These are phyloP conservation scores for Iris pallida DNA, from an alignment of 116 monocot species.

Conservation along the genomic window DNA sequence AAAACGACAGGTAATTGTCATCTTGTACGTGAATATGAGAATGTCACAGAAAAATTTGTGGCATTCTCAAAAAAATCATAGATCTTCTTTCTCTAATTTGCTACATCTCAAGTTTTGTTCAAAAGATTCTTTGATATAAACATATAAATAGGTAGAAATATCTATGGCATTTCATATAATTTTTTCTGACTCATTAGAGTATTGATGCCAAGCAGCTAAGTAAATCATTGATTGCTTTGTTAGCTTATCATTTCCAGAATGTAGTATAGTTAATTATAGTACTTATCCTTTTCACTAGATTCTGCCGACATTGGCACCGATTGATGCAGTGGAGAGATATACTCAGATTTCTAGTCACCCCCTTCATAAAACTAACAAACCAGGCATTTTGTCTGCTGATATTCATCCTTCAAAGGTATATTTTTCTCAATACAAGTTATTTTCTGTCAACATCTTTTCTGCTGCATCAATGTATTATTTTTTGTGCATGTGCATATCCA, in stretches of 20 bases:
- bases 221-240: background rate
- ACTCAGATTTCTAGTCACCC: conserved; percentile 98
- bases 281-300: conserved; percentile 36
- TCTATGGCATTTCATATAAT: background rate
- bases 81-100: background rate
- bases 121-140: background rate
- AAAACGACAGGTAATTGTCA: conserved; percentile 67
- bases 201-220: background rate
- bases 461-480: no score
- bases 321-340: conserved; percentile 73
- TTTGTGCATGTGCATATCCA: no score
- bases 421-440: background rate
- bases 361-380: conserved; percentile 94
- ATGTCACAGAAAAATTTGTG: background rate
- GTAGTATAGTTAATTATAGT: background rate
- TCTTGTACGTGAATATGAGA: background rate
- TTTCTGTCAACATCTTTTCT: no score
- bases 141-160: background rate
- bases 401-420: conserved; percentile 92
- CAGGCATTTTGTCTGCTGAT: conserved; percentile 82
- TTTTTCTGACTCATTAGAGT: background rate
- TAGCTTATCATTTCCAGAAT: background rate
- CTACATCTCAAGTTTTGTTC: background rate
- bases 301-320: conserved; percentile 57
- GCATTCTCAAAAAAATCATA: no score